Percentiles rank a stretch among this genome's conserved stretches.
These are phyloP conservation scores for Talinum fruticosum DNA, from an alignment of 148 eudicot species.

Conservation along the genomic window DNA sequence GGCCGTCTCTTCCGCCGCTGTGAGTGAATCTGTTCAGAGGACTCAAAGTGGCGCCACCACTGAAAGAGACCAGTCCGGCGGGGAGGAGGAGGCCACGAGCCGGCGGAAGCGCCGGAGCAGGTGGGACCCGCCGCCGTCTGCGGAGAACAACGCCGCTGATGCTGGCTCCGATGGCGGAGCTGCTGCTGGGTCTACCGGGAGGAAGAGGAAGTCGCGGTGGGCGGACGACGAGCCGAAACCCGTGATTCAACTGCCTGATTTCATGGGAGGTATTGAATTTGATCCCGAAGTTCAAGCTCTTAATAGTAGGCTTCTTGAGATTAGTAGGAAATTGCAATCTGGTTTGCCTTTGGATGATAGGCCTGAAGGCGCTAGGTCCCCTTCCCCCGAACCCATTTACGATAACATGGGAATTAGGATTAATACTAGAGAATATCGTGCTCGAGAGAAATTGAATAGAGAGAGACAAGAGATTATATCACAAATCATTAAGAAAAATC, in stretches of 20 bases:
- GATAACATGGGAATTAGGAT: slow-evolving; percentile 81
- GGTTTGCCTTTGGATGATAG: slow-evolving; percentile 72
- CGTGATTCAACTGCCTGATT: slow-evolving; percentile 67
- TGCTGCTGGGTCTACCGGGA: slow-evolving; percentile 31
- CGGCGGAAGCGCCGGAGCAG: slow-evolving; percentile 60
- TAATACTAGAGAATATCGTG: slow-evolving; percentile 83
- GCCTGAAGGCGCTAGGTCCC: slow-evolving; percentile 83
- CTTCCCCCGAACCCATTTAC: slow-evolving; percentile 85
- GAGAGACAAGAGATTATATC: slow-evolving; percentile 75
- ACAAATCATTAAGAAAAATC: slow-evolving; percentile 71
- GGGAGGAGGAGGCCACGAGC: slow-evolving; percentile 77
- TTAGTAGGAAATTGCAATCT: slow-evolving; percentile 66
- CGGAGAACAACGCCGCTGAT: slow-evolving; percentile 21
- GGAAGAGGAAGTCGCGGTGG: slow-evolving; percentile 80
- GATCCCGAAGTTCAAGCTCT: slow-evolving; percentile 75
- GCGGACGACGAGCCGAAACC: slow-evolving; percentile 75
- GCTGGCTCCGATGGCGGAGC: slow-evolving; percentile 24
- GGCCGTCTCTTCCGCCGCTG: neutral
- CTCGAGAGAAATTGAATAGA: slow-evolving; percentile 61
- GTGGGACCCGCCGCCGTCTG: slow-evolving; percentile 76
- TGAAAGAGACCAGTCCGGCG: slow-evolving; percentile 54
- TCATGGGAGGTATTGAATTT: slow-evolving; percentile 85
- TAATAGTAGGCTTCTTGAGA: slow-evolving; percentile 64
- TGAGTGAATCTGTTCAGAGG: slow-evolving; percentile 8
- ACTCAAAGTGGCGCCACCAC: slow-evolving; percentile 44